Evolutionary conservation across 2,329 filamentous ascomycete genomes (phyloP).

Genomic region (Aspergillus quadrilineatus): DNA sequence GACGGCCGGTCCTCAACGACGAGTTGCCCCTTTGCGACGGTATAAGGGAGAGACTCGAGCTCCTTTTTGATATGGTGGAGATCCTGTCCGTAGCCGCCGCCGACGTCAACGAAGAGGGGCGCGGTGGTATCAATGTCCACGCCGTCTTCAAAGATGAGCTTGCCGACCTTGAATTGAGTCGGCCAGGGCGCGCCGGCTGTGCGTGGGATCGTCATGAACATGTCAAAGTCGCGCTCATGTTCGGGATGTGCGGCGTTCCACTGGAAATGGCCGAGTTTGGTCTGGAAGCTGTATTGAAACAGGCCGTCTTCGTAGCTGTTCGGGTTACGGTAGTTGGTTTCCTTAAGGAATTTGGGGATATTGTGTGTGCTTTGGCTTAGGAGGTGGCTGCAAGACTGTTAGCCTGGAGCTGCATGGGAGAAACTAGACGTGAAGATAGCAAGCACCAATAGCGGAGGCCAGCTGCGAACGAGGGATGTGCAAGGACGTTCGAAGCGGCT

Average conservation of each 20-base stretch:
- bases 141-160: conserved; percentile 20
- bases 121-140: conserved; percentile 12
- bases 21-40: neutral
- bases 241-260: conserved; percentile 16
- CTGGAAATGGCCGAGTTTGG: conserved; percentile 15
- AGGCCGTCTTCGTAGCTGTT: conserved; percentile 12
- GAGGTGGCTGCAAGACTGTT: neutral
- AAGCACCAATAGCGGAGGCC: conserved; percentile 1
- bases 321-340: conserved; percentile 11
- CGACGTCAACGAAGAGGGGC: conserved; percentile 23
- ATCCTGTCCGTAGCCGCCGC: conserved; percentile 20
- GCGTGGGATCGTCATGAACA: conserved; percentile 24
- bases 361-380: neutral
- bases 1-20: neutral
- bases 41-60: conserved; percentile 1
- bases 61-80: conserved; percentile 6
- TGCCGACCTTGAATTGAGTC: conserved; percentile 24
- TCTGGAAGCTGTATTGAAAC: conserved; percentile 22
- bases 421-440: neutral
- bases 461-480: conserved; percentile 7
- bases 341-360: conserved; percentile 1
- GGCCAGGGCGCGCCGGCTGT: conserved; percentile 19
- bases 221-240: conserved; percentile 20
- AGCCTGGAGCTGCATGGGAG: no score
- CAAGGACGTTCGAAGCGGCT: conserved; percentile 8